Percentiles rank a stretch among this genome's conserved stretches.
Conservation (phyloP, 1,139 yeast species). For the Geotrichum restrictum region DNA sequence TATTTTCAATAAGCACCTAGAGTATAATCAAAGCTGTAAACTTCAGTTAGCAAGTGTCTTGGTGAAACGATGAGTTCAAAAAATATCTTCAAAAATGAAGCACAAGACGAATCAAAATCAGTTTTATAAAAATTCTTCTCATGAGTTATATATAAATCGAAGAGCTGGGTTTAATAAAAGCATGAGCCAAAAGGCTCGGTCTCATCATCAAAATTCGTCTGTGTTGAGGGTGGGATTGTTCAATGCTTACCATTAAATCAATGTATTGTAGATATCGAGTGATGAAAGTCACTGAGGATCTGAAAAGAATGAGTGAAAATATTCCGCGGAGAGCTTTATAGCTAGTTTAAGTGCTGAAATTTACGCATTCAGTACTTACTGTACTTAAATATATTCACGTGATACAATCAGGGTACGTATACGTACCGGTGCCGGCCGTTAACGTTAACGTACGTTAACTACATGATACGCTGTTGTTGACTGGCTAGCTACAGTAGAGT, state of each 20-base stretch:
- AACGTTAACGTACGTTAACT: too few relatives aligned
- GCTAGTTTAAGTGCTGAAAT: background rate
- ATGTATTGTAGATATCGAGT: background rate
- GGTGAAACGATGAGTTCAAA: background rate
- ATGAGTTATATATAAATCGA: conserved; percentile 15
- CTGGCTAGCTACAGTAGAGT: too few relatives aligned
- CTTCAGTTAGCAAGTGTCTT: background rate
- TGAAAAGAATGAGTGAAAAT: background rate
- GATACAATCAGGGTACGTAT: background rate
- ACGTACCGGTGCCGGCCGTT: too few relatives aligned
- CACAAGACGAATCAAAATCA: background rate
- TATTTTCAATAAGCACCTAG: too few relatives aligned
- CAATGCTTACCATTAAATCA: too few relatives aligned
- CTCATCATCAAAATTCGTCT: conserved; percentile 12
- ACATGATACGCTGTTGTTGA: too few relatives aligned
- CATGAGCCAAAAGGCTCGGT: conserved; percentile 18
- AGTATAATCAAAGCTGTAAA: background rate
- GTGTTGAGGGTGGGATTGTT: too few relatives aligned
- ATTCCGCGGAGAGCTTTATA: background rate
- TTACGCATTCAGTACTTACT: too few relatives aligned
- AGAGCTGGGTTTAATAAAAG: conserved; percentile 20
- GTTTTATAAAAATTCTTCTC: conserved; percentile 13
- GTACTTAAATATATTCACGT: background rate
- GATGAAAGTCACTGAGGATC: background rate
- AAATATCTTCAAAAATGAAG: too few relatives aligned